These are phyloP conservation scores for Colletotrichum eremochloae DNA, from an alignment of 2,329 filamentous ascomycete species.

Conservation along the genomic window DNA sequence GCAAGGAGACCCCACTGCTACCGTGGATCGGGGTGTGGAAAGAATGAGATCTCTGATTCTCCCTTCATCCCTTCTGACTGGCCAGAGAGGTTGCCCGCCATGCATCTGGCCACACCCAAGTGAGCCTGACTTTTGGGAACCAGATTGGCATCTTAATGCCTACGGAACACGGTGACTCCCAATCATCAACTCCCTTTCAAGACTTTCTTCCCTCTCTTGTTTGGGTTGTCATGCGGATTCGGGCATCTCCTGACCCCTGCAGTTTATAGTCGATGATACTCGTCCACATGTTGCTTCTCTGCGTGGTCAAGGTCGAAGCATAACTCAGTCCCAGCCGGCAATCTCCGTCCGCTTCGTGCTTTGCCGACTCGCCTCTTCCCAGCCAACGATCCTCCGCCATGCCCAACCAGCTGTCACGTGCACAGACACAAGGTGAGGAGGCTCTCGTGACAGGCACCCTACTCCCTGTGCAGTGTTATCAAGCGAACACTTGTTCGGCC, in stretches of 20 bases:
- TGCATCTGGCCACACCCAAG: constrained; percentile 19
- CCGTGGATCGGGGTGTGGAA: constrained; percentile 40
- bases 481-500: not conserved
- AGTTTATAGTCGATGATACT: not conserved
- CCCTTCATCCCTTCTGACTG: constrained; percentile 26
- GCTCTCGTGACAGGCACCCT: not conserved
- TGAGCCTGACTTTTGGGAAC: not conserved
- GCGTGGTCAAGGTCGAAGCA: not conserved
- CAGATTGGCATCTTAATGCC: not conserved
- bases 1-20: constrained; percentile 31
- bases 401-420: not conserved
- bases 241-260: not conserved
- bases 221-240: not conserved
- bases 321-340: constrained; percentile 3
- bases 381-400: not conserved
- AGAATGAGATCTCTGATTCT: constrained; percentile 36
- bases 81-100: constrained; percentile 6
- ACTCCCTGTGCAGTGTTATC: not conserved
- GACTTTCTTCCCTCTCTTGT: not conserved
- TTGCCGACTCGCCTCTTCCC: constrained; percentile 1
- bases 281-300: constrained; percentile 1
- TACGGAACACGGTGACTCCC: not conserved
- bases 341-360: constrained; percentile 29
- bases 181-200: not conserved
- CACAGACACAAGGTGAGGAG: not conserved